These are phyloP conservation scores for Silene coronaria DNA, from an alignment of 179 eudicot species.

Conservation along the genomic window DNA sequence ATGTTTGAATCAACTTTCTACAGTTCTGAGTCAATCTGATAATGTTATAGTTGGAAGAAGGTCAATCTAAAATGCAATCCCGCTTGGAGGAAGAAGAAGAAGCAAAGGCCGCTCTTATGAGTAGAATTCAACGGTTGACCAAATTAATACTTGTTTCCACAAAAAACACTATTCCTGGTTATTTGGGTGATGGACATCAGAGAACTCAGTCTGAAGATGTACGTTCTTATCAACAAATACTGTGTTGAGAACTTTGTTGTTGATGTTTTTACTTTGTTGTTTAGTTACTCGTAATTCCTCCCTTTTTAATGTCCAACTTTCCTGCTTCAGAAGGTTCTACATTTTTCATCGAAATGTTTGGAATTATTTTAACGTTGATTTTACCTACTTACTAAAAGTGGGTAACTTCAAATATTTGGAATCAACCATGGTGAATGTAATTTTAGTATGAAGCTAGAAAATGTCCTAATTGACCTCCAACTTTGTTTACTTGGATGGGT, in stretches of 20 bases:
- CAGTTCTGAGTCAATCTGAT: neutral
- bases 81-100: slow-evolving; percentile 68
- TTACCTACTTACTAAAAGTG: too few species aligned
- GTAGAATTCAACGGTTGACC: slow-evolving; percentile 69
- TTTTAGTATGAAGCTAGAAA: neutral
- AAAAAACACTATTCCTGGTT: slow-evolving; percentile 58
- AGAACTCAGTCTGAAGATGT: slow-evolving; percentile 70
- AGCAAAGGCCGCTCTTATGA: slow-evolving; percentile 66
- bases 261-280: neutral
- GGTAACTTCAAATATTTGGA: too few species aligned
- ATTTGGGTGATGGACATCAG: slow-evolving; percentile 49
- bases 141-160: slow-evolving; percentile 64
- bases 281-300: neutral
- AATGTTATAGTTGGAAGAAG: slow-evolving; percentile 45
- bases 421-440: neutral
- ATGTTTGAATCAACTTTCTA: neutral
- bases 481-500: slow-evolving; percentile 10
- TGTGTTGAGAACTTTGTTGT: neutral
- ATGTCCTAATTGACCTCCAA: neutral
- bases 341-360: neutral
- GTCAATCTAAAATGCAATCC: slow-evolving; percentile 50
- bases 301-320: neutral
- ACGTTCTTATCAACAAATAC: slow-evolving; percentile 22
- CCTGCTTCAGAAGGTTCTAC: neutral
- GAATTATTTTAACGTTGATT: neutral